Conservation (phyloP, 2,329 filamentous ascomycete species). For the Bisporella sp. region DNA sequence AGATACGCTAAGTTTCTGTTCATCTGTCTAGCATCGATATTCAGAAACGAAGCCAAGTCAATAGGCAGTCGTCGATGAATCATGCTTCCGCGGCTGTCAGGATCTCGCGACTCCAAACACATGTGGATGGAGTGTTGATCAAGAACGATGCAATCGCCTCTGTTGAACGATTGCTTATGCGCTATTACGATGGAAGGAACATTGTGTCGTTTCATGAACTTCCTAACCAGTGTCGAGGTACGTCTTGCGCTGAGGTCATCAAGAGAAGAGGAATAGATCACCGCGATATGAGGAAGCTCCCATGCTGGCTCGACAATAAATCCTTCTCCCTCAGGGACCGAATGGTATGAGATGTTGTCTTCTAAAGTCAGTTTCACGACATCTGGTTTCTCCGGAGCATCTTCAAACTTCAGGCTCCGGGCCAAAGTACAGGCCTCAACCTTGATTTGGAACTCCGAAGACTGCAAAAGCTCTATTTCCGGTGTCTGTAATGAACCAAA, state of each 20-base stretch:
- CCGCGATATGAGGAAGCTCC: constrained; percentile 41
- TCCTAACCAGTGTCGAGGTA: constrained; percentile 36
- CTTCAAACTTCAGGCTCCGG: constrained; percentile 25
- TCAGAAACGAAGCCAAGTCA: constrained; percentile 41
- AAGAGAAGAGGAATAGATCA: constrained; percentile 40
- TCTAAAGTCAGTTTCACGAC: constrained; percentile 32
- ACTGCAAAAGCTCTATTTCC: constrained; percentile 45
- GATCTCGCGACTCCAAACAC: constrained; percentile 37
- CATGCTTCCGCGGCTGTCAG: constrained; percentile 27
- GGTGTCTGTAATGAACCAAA: constrained; percentile 39
- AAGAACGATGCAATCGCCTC: constrained; percentile 28
- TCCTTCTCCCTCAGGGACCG: constrained; percentile 26
- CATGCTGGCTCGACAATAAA: constrained; percentile 36
- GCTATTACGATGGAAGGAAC: constrained; percentile 43
- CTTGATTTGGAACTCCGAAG: constrained; percentile 43
- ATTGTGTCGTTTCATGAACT: constrained; percentile 39
- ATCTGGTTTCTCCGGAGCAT: constrained; percentile 30
- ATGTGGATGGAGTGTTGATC: constrained; percentile 40
- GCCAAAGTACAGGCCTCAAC: constrained; percentile 41
- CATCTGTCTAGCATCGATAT: constrained; percentile 45
- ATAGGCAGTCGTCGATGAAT: constrained; percentile 38
- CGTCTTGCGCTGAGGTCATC: constrained; percentile 32
- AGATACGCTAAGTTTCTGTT: constrained; percentile 46
- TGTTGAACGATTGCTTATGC: constrained; percentile 33
- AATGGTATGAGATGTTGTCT: constrained; percentile 31